A percentile compares a stretch with the other conserved stretches of the same genome.
Conservation (phyloP, 805 yeast genomes). For the Starmerella kuoi region DNA sequence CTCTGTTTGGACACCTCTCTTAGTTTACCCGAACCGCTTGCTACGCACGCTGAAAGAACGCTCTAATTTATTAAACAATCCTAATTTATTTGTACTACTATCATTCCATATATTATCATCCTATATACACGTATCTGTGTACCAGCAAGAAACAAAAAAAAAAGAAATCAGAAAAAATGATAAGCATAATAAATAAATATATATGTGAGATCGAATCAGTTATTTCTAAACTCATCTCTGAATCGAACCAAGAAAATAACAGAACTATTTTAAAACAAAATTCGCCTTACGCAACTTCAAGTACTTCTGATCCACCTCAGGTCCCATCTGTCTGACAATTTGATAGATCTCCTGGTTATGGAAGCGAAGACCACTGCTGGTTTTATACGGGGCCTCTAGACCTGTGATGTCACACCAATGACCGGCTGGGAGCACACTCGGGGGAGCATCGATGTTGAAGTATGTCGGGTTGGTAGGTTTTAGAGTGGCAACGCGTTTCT, state of each 20-base stretch:
- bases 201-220: too few species aligned
- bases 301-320: constrained; percentile 90
- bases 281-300: constrained; percentile 78
- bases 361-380: constrained; percentile 64
- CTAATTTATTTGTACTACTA: constrained; percentile 5
- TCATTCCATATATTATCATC: too few species aligned
- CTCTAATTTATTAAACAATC: neutral
- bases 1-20: constrained; percentile 17
- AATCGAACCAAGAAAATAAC: too few species aligned
- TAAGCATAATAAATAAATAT: too few species aligned
- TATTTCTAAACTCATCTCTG: too few species aligned
- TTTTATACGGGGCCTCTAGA: constrained; percentile 58
- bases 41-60: neutral
- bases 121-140: too few species aligned
- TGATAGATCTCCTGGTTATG: constrained; percentile 76
- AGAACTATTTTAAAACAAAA: constrained; percentile 53
- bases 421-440: constrained; percentile 67
- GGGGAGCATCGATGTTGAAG: constrained; percentile 69
- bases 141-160: too few species aligned
- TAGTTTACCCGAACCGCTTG: neutral
- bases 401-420: constrained; percentile 93
- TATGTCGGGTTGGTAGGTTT: constrained; percentile 45
- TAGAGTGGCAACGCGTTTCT: constrained; percentile 42
- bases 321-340: constrained; percentile 61
- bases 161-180: too few species aligned